phyloP scores from a whole-genome alignment of 2,329 filamentous ascomycete genomes.

The Diaporthe vexans region DNA sequence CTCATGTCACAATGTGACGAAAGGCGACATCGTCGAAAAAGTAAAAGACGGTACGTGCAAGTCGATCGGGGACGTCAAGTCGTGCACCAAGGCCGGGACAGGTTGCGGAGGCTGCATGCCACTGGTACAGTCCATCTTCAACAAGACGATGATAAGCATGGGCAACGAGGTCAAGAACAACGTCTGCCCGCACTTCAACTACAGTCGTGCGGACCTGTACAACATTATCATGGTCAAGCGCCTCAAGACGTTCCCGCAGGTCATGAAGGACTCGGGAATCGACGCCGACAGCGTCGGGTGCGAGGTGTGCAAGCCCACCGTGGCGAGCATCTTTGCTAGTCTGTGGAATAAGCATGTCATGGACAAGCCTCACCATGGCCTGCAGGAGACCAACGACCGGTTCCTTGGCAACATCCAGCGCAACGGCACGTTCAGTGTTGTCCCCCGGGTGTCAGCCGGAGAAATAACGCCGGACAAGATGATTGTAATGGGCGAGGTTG shows the following conservation, averaged over 20 bases:
- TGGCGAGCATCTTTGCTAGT: slow-evolving; percentile 85
- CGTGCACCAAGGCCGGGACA: slow-evolving; percentile 91
- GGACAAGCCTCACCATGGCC: slow-evolving; percentile 74
- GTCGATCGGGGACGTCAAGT: slow-evolving; percentile 85
- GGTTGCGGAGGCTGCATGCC: slow-evolving; percentile 94
- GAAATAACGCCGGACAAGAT: slow-evolving; percentile 92
- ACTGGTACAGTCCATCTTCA: slow-evolving; percentile 90
- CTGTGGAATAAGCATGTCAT: slow-evolving; percentile 89
- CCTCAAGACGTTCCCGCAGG: slow-evolving; percentile 77
- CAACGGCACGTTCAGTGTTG: slow-evolving; percentile 90
- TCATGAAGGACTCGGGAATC: slow-evolving; percentile 84
- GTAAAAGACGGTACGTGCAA: slow-evolving; percentile 87
- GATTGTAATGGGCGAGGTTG: slow-evolving; percentile 85
- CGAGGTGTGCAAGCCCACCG: slow-evolving; percentile 86
- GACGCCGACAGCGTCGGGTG: slow-evolving; percentile 82
- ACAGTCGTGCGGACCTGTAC: slow-evolving; percentile 90
- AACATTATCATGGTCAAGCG: slow-evolving; percentile 88
- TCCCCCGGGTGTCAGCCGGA: slow-evolving; percentile 85
- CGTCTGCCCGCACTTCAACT: slow-evolving; percentile 86
- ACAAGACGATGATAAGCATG: slow-evolving; percentile 87
- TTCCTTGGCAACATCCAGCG: slow-evolving; percentile 92
- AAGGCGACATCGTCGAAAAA: slow-evolving; percentile 80
- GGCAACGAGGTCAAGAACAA: slow-evolving; percentile 90
- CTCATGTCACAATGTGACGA: slow-evolving; percentile 93
- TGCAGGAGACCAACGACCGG: slow-evolving; percentile 92